Conservation (phyloP, 257 asterid species). For the Ilex aquifolium region DNA sequence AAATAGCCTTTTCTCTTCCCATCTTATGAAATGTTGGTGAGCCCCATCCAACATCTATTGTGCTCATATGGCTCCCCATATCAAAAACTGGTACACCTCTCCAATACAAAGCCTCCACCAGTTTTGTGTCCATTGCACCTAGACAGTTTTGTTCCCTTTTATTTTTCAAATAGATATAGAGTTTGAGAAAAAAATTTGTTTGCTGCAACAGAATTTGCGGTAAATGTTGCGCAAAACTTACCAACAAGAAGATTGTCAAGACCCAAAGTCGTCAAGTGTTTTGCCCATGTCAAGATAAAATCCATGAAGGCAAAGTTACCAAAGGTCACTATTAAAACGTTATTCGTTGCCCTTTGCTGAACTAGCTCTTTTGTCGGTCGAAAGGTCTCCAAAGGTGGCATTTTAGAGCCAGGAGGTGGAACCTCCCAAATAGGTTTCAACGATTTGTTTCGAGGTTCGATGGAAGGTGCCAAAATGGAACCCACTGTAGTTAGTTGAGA, state of each 20-base stretch:
- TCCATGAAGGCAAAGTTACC: constrained; percentile 99
- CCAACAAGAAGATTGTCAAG: constrained; percentile 89
- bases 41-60: constrained; percentile 98
- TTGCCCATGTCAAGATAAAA: constrained; percentile 96
- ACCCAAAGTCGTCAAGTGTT: constrained; percentile 82
- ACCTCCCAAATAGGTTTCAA: constrained; percentile 59
- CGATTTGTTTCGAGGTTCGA: constrained; percentile 25
- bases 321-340: constrained; percentile 73
- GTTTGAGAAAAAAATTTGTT: constrained; percentile 1
- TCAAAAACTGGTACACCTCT: constrained; percentile 95
- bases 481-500: constrained; percentile 31
- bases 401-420: constrained; percentile 79
- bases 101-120: constrained; percentile 94
- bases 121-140: constrained; percentile 97
- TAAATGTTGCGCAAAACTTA: constrained; percentile 9
- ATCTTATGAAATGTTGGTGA: constrained; percentile 86
- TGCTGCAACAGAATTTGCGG: constrained; percentile 4
- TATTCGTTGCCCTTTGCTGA: constrained; percentile 68
- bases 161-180: constrained; percentile 2
- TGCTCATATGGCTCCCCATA: constrained; percentile 99
- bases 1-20: constrained; percentile 92
- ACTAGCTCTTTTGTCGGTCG: constrained; percentile 71
- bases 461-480: constrained; percentile 17
- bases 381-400: constrained; percentile 74
- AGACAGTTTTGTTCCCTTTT: constrained; percentile 4